Conservation (phyloP, 305 asterid genomes). For the Solanum hybrid region DNA sequence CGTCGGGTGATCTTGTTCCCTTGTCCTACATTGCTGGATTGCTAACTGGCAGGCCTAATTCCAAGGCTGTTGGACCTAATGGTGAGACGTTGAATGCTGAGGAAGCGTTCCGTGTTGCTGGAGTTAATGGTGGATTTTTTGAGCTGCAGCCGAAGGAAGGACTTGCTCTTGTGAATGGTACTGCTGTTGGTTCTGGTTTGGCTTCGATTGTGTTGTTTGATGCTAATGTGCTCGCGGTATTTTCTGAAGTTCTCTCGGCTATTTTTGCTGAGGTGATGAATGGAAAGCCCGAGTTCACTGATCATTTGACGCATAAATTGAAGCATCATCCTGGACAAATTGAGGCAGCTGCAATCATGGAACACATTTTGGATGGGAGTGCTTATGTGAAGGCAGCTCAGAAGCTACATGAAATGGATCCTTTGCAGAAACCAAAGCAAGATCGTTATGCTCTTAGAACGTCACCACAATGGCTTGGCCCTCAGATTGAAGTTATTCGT, state of each 20-base stretch:
- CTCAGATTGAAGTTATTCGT: slow-evolving; percentile 67
- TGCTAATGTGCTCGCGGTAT: slow-evolving; percentile 11
- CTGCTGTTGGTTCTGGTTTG: slow-evolving; percentile 21
- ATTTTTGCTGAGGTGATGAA: slow-evolving; percentile 21
- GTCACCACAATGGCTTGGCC: slow-evolving; percentile 80
- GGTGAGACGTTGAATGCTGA: slow-evolving; percentile 8
- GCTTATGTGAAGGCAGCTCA: slow-evolving; percentile 51
- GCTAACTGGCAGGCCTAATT: slow-evolving; percentile 14
- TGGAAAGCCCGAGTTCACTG: slow-evolving; percentile 46
- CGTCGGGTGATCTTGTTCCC: slow-evolving; percentile 30
- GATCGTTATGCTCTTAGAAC: slow-evolving; percentile 69
- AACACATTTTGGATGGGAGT: slow-evolving; percentile 61
- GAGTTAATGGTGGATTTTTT: slow-evolving; percentile 10
- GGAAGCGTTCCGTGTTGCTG: slow-evolving; percentile 13
- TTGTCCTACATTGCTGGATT: slow-evolving; percentile 18
- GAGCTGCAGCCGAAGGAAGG: slow-evolving; percentile 25
- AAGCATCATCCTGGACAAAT: slow-evolving; percentile 37
- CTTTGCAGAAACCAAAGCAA: slow-evolving; percentile 61
- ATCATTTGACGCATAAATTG: slow-evolving; percentile 30
- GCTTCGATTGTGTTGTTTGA: slow-evolving; percentile 17
- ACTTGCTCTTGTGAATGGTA: slow-evolving; percentile 61
- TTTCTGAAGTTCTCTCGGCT: slow-evolving; percentile 36
- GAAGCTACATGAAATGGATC: slow-evolving; percentile 49
- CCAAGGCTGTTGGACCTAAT: slow-evolving; percentile 16
- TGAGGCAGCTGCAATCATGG: slow-evolving; percentile 84